Base-by-base conservation (phyloP, 2,329 filamentous ascomycete genomes). In the Fusarium sp. region DNA sequence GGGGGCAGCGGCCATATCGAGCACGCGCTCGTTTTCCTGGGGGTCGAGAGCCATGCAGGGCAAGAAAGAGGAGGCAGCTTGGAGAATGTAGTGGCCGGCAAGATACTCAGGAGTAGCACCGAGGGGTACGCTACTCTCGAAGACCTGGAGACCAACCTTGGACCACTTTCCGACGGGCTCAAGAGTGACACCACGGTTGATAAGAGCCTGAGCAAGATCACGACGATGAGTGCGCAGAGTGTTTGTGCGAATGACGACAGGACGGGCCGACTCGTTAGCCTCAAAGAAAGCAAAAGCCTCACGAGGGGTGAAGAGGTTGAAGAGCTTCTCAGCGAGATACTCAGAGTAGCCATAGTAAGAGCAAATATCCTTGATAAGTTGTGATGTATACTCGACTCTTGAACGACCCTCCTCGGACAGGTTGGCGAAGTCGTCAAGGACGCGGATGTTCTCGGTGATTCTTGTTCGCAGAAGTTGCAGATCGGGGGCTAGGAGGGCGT, bases 231-330 rank as follows among this genome's bases (percentile, higher is more conserved):
- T 92, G 77, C 94, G 93, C 67, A 99, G 89, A 13, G 96, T 99
- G 84, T 99, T 99, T 72, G 96, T 98, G 79, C 96, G 92, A 81
- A 99, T 97, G 74, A 99, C 96, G 66, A 99, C 92, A 8, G 96
- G 96, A 58, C 96, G 91, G 19, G 95, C 91, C 33, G 94, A 95
- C 85, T 99, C 96, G 90, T 99, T 99, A 78, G 96, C 96, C 85
- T 99, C 96, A 85, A 99, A 98, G 85, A 99, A 99, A 61, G 95
- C 95, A 77, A 98, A 97, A 1, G 96, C 96, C 85, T 99, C 96
- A 77, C 93, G 92, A 1, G 96, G 94, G 3, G 95, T 91, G 85
- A 99, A 98, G 11, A 99, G 90, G 79, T 93, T 92, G 85, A 95
- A 95, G 21, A 99, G 91, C 87, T 98, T 99, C 83, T 97, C 94